Evolutionary conservation across 768 basidiomycete species (phyloP).

Genomic region (Nidularia sp.): DNA sequence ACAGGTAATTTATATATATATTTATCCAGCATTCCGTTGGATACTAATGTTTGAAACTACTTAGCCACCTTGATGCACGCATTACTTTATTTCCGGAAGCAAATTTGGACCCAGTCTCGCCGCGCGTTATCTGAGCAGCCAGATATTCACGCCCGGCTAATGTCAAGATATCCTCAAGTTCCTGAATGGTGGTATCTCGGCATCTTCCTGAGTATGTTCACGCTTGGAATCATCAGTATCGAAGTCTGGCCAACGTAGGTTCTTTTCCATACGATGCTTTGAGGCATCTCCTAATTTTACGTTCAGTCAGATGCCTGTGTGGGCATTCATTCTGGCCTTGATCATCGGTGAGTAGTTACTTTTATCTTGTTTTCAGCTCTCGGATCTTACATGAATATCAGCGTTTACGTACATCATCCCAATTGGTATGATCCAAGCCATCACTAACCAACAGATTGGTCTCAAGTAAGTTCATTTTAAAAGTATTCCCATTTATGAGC

Average conservation of each 20-base stretch:
- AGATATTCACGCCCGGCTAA: slow-evolving; percentile 78
- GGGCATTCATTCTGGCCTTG: slow-evolving; percentile 58
- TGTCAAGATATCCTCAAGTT: slow-evolving; percentile 67
- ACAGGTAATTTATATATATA: slow-evolving; percentile 25
- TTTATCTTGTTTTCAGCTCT: slow-evolving; percentile 19
- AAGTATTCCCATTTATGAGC: background rate
- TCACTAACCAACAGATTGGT: slow-evolving; percentile 74
- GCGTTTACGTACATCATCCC: slow-evolving; percentile 68
- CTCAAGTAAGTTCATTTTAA: slow-evolving; percentile 32
- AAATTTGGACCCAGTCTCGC: slow-evolving; percentile 65
- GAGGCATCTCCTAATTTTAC: too few relatives aligned
- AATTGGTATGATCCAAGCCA: slow-evolving; percentile 56
- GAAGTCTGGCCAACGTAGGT: slow-evolving; percentile 52
- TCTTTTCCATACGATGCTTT: slow-evolving; percentile 21
- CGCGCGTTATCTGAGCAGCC: slow-evolving; percentile 71
- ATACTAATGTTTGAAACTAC: background rate
- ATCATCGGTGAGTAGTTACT: slow-evolving; percentile 43
- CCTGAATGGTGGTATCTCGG: slow-evolving; percentile 81
- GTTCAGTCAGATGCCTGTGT: slow-evolving; percentile 26
- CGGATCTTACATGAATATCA: slow-evolving; percentile 2
- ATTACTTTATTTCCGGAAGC: slow-evolving; percentile 66
- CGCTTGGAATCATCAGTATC: slow-evolving; percentile 59
- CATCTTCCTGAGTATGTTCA: slow-evolving; percentile 64
- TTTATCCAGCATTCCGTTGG: background rate
- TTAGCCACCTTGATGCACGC: slow-evolving; percentile 63